phyloP scores from a whole-genome alignment of 805 yeast genomes.

The Saccharomycopsis fodiens region DNA sequence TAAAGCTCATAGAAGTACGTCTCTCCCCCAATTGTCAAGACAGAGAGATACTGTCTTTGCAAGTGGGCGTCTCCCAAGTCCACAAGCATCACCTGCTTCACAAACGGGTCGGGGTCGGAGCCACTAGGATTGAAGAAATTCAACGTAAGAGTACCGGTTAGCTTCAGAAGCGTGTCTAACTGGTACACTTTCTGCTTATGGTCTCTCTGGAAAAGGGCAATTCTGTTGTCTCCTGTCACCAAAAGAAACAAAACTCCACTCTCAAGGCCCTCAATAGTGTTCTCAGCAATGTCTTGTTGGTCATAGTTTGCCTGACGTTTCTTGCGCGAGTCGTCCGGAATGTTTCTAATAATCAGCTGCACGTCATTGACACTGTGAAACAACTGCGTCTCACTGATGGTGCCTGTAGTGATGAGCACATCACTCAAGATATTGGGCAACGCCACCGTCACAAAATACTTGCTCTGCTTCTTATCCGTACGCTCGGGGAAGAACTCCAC shows the following conservation, averaged over 20 bases:
- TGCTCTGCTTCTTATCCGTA: conserved; percentile 18
- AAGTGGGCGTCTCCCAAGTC: conserved; percentile 51
- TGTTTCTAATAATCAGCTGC: conserved; percentile 6
- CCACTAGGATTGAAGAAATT: conserved; percentile 19
- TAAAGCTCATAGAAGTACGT: conserved; percentile 56
- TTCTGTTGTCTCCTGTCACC: conserved; percentile 63
- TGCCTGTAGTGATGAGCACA: conserved; percentile 17
- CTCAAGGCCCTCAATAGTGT: conserved; percentile 11
- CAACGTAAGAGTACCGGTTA: conserved; percentile 26
- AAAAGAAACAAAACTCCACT: conserved; percentile 16
- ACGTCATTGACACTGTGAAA: conserved; percentile 7
- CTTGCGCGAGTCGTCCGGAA: conserved; percentile 6
- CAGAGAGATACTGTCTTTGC: conserved; percentile 57
- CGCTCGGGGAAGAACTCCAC: conserved; percentile 16
- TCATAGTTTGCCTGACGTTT: neutral
- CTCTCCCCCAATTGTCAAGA: conserved; percentile 79
- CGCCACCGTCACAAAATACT: conserved; percentile 11
- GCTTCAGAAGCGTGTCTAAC: conserved; percentile 30
- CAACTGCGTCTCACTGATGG: conserved; percentile 9
- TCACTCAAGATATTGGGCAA: conserved; percentile 18
- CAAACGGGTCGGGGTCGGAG: conserved; percentile 26
- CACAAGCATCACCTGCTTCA: conserved; percentile 59
- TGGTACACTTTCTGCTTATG: conserved; percentile 35
- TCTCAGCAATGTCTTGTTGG: neutral
- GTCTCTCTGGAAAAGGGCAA: conserved; percentile 54